Base-by-base conservation (phyloP, 2,329 filamentous ascomycete species). In the Sporothrix schenckii region DNA sequence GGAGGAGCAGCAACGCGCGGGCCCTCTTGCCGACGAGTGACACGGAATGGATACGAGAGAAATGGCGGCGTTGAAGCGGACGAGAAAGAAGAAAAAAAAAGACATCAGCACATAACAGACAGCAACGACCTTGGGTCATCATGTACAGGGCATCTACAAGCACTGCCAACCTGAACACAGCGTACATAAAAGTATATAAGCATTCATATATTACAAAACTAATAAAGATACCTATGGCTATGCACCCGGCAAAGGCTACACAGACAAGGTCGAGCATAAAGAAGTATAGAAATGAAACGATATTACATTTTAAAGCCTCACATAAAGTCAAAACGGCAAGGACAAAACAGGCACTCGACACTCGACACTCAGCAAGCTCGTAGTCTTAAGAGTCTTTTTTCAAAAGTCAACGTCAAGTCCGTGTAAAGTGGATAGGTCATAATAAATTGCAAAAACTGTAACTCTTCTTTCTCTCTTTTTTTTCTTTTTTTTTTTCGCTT, bases 1-100 rank as follows among this genome's bases (percentile, higher is more conserved):
- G 49, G 70, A 72, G 13, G 41, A 65, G 24, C 58, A 63, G 49
- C 54, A 24, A 7, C 24, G 27, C 39, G 52, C 19, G 9, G 49
- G 47, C 63, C 16, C 24, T 19, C 30, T 19, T 21, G 24, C 24
- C 47, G 58, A 34, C 13, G 39, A 34, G 34, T 34, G 34, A 34
- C 34, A 34, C 34, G 34, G 7, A 7, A 34, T 34, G 34, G 34
- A 30, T 30, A 3, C 27, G 4, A 30, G 4, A 2, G 27, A 30
- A 30, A 30, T 5, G 4, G 27, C 27, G 4, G 27, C 34, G 34
- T 34, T 7, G 34, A 30, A 7, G 27, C 14, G 30, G 24, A 47
- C 53, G 30, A 24, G 16, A 53, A 30, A 56, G 4, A 27, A 56
- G 21, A 4, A 63, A 27, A 9, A 30, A n/a, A 13, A 54, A 2